These are phyloP conservation scores for Aaosphaeria arxii DNA, from an alignment of 2,329 filamentous ascomycete species.

Conservation along the genomic window DNA sequence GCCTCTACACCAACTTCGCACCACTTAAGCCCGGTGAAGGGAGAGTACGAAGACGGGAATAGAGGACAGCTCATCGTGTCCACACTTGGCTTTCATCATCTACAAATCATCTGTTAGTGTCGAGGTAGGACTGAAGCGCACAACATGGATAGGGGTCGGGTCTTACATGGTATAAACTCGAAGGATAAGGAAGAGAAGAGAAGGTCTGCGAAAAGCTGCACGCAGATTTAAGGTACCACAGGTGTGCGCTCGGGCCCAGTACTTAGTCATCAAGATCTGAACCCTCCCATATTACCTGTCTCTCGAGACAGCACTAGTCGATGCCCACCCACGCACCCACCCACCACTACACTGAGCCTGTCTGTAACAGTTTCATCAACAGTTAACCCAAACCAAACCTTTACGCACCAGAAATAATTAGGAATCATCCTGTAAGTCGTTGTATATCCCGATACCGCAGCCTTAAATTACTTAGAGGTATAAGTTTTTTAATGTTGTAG, in stretches of 20 bases:
- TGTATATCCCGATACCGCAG: too few relatives aligned
- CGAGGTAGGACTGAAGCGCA: background rate
- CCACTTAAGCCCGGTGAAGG: constrained; percentile 87
- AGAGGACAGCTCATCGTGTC: constrained; percentile 78
- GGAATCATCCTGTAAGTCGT: too few relatives aligned
- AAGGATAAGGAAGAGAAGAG: constrained; percentile 73
- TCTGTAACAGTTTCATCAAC: too few relatives aligned
- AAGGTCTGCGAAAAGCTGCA: constrained; percentile 7
- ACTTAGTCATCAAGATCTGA: constrained; percentile 42
- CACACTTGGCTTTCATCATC: constrained; percentile 99
- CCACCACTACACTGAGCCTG: too few relatives aligned
- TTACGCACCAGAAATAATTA: too few relatives aligned
- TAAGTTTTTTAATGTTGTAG: too few relatives aligned
- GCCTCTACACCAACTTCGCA: constrained; percentile 64
- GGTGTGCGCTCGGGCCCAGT: background rate
- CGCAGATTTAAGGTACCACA: background rate
- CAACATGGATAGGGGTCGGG: constrained; percentile 1
- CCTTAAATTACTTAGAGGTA: too few relatives aligned
- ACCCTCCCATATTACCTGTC: background rate
- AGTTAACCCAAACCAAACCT: too few relatives aligned
- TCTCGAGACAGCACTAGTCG: too few relatives aligned
- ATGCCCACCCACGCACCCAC: too few relatives aligned
- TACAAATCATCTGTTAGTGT: constrained; percentile 41
- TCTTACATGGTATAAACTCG: constrained; percentile 97
- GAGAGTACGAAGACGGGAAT: constrained; percentile 75